Evolutionary conservation across 345 rosid genomes (phyloP), one percentile per base, ranked within the genome.

Genomic region (Arabis hirsuta): DNA sequence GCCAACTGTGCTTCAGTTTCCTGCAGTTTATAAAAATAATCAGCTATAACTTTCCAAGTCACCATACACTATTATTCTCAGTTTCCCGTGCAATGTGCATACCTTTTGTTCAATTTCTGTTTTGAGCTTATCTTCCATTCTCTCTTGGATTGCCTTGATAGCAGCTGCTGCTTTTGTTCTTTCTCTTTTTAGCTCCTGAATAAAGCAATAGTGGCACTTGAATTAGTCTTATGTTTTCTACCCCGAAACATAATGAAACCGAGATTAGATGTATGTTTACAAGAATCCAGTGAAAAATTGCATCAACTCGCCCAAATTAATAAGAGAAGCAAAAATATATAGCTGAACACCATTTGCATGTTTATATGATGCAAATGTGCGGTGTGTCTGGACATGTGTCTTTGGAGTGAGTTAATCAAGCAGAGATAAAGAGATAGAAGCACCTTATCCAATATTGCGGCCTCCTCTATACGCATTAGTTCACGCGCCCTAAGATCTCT

Each of bases 111-210:
- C 97, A 76, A 87, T 83, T 79, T 96, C 96, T 76, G 63, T 55
- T 79, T 78, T 87, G 55, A 84, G 92, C 72, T 83, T 90, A 68
- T 90, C 91, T 78, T 88, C 97, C 88, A 90, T 81, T 79, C 84
- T 90, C 78, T 90, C 97, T 82, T 90, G 89, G 78, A 90, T 84
- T 7, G 87, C 67, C 73, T 84, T 90, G 77, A 92, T 78, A 55
- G 98, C 84, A 78, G 90, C 84, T 20, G 89, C 96, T 69, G 97
- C 96, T 80, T 88, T 92, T 69, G 83, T 80, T 81, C 80, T 85
- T 72, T 96, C 99, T 90, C 96, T 85, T 79, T 88, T 91, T 74
- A 96, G 71, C 85, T 96, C 98, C 99, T 96, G 88, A 62, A 81
- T 52, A 74, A 57, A 77, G 43, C 13, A 55, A 65, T 34, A 70